Conservation (phyloP, 345 rosid species). For the Aegle marmelos region DNA sequence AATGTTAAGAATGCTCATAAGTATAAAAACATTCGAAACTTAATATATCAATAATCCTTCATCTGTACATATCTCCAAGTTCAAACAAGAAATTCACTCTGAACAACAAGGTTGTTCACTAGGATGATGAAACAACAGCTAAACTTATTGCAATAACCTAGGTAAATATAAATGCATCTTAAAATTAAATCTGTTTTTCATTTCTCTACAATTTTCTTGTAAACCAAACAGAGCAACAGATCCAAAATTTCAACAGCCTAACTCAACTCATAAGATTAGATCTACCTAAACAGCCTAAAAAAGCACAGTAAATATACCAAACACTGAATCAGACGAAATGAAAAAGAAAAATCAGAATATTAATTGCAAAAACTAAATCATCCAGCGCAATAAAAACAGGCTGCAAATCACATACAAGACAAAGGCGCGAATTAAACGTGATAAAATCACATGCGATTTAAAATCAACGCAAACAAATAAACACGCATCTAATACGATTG, state of each 20-base stretch:
- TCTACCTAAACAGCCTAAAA: conserved; percentile 16
- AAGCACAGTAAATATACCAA: neutral
- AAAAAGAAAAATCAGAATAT: neutral
- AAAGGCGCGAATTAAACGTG: neutral
- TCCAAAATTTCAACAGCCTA: conserved; percentile 1
- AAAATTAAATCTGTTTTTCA: neutral
- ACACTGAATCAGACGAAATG: neutral
- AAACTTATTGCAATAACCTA: neutral
- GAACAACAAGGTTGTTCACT: neutral
- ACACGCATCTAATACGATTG: conserved; percentile 2
- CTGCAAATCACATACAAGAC: neutral
- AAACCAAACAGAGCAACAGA: neutral
- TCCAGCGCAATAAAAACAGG: neutral
- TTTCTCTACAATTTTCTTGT: neutral
- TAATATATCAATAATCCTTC: neutral
- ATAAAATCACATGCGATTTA: neutral
- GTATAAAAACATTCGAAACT: neutral
- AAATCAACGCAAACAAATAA: neutral
- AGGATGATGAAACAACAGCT: neutral
- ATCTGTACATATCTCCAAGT: neutral
- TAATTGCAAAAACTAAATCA: neutral
- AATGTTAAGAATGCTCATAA: neutral
- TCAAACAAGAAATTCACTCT: neutral
- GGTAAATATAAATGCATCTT: neutral
- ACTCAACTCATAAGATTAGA: conserved; percentile 16